Evolutionary conservation across 2,329 filamentous ascomycete genomes (phyloP), one percentile per base, ranked within the genome.

Genomic region (Trichoderma guizhouense): DNA sequence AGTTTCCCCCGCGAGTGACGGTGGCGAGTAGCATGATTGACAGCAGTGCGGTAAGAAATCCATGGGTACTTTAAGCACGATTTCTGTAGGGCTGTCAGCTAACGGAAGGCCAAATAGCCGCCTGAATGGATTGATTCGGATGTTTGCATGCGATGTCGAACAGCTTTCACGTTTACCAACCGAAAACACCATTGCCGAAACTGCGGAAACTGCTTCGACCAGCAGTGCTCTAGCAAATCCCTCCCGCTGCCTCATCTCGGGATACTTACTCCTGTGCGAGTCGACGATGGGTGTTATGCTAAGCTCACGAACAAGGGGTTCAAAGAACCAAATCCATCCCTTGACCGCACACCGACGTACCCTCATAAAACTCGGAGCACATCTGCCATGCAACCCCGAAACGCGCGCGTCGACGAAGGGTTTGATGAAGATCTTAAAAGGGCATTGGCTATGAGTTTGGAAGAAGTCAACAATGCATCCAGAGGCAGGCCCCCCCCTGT

Each of bases 121-220:
- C 96, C 96, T 0, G 96, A 99, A 83, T 99, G 96, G 96, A 91
- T 91, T 65, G 96, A 99, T 82, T 98, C 95, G 12, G 96, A 99
- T 78, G 95, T 99, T 36, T 99, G 96, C 81, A 98, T 99, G 94
- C 92, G 96, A 79, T 99, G 96, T 81, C 91, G 96, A 76, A 98
- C 95, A 14, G 84, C 94, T 21, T 99, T 99, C 78, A 98, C 94
- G 62, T 98, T 99, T 79, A 99, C 95, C 71, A 99, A 99, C 81
- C 91, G 96, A 78, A 99, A 98, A 80, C 96, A 99, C 80, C 96
- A 99, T 81, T 99, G 96, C 79, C 91, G 96, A 75, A 99, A 99
- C 81, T 99, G 96, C 79, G 96, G 96, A 66, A 97, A 96, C 82
- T 96, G 97, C 78, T 99, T 99, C 80, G 97, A 97, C 79, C 94